Evolutionary conservation across 2,329 filamentous ascomycete species (phyloP).

Genomic region (Dactylella cylindrospora): DNA sequence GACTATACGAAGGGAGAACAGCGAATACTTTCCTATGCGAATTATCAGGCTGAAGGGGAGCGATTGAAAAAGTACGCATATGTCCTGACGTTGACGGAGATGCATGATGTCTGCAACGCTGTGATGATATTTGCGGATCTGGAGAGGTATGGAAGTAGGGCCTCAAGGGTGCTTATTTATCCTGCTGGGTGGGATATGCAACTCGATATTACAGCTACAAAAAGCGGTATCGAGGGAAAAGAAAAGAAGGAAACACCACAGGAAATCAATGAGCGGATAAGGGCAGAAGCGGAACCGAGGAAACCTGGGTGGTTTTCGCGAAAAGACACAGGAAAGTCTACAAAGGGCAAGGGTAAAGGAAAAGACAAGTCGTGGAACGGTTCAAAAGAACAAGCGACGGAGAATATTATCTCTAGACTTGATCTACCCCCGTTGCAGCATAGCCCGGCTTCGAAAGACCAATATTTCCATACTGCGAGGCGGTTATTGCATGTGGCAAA

Average conservation of each 20-base stretch:
- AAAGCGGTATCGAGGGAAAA: no score
- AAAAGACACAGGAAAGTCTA: background rate
- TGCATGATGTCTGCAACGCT: constrained; percentile 43
- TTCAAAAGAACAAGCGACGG: no score
- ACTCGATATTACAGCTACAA: constrained; percentile 18
- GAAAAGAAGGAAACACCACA: no score
- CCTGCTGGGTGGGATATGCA: constrained; percentile 45
- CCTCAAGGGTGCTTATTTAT: constrained; percentile 45
- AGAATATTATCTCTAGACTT: no score
- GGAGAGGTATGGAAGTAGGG: constrained; percentile 34
- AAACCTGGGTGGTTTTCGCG: constrained; percentile 1
- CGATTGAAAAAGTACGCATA: constrained; percentile 31
- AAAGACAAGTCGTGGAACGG: no score
- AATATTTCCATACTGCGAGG: constrained; percentile 44
- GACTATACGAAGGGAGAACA: no score
- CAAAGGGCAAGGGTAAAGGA: background rate
- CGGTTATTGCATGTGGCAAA: constrained; percentile 44
- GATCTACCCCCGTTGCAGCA: constrained; percentile 15
- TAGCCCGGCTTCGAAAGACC: background rate
- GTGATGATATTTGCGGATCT: constrained; percentile 45
- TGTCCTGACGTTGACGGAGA: constrained; percentile 35
- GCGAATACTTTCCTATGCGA: constrained; percentile 4
- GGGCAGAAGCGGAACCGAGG: background rate
- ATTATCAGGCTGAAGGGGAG: background rate
- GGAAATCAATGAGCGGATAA: background rate